These are phyloP conservation scores for Lactarius tabidus DNA, from an alignment of 768 basidiomycete genomes.

Conservation along the genomic window DNA sequence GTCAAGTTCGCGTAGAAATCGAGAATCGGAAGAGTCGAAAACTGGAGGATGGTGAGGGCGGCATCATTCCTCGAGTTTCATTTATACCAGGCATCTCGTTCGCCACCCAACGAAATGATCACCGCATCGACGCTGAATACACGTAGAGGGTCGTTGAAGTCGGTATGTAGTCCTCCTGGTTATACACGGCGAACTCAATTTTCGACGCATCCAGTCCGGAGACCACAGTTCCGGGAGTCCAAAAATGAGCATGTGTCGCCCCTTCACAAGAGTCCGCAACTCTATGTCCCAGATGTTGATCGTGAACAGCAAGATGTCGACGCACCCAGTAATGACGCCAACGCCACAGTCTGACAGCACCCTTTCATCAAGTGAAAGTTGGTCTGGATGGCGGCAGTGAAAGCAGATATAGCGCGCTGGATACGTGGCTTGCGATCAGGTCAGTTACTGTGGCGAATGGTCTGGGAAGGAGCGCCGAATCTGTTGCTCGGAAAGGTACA, in stretches of 20 bases:
- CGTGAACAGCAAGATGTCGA: not conserved
- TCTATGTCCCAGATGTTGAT: not conserved
- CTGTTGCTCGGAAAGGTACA: not conserved
- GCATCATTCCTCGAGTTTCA: not conserved
- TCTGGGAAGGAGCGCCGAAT: not conserved
- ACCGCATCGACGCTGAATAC: not conserved
- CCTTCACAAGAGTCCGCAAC: not conserved
- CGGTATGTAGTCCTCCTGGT: not conserved
- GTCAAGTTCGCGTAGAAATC: not conserved
- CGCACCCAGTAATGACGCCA: not conserved
- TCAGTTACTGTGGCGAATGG: not conserved
- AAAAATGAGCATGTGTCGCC: not conserved
- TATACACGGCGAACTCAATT: not conserved
- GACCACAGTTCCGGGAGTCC: not conserved
- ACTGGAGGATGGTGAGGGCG: not conserved
- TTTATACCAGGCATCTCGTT: conserved; percentile 7
- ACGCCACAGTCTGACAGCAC: conserved; percentile 1
- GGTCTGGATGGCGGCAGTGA: not conserved
- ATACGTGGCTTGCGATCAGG: not conserved
- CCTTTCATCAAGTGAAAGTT: not conserved
- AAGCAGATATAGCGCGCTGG: not conserved
- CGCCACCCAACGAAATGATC: not conserved
- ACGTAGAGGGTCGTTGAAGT: not conserved
- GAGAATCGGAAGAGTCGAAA: not conserved
- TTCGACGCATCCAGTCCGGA: not conserved